Conservation (phyloP, 2,329 filamentous ascomycete genomes). For the Microsporum audouinii region DNA sequence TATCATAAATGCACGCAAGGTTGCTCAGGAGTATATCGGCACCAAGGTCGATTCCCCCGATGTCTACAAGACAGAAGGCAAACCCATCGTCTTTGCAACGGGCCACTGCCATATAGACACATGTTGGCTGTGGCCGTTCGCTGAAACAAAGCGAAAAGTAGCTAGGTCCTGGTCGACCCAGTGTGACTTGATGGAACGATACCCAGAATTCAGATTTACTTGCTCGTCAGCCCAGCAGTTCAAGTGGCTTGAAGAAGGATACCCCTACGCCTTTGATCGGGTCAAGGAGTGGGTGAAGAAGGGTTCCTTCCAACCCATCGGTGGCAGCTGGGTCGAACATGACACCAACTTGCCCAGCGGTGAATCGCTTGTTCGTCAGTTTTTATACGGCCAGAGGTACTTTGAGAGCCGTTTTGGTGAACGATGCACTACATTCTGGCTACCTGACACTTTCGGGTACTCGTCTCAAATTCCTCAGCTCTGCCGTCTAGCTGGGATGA, state of each 20-base stretch:
- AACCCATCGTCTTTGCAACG: constrained; percentile 73
- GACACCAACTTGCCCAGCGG: constrained; percentile 96
- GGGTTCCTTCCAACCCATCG: constrained; percentile 86
- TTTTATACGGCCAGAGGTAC: constrained; percentile 88
- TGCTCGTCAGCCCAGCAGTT: constrained; percentile 94
- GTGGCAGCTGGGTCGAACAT: constrained; percentile 97
- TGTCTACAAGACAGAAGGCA: constrained; percentile 66
- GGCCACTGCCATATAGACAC: constrained; percentile 97
- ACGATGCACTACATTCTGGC: constrained; percentile 86
- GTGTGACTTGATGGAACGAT: constrained; percentile 87
- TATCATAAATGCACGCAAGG: constrained; percentile 66
- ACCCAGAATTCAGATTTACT: constrained; percentile 84
- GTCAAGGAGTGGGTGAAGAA: constrained; percentile 86
- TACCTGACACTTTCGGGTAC: constrained; percentile 97
- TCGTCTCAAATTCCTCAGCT: constrained; percentile 89
- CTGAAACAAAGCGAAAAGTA: constrained; percentile 93
- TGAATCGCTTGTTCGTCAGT: constrained; percentile 86
- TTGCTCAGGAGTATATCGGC: constrained; percentile 74
- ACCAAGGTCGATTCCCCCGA: constrained; percentile 67
- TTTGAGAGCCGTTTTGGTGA: constrained; percentile 88
- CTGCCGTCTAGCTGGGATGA: constrained; percentile 90
- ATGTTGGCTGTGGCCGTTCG: constrained; percentile 98
- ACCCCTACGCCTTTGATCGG: constrained; percentile 77
- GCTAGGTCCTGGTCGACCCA: constrained; percentile 94
- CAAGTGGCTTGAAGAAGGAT: constrained; percentile 88